Evolutionary conservation across 179 eudicot genomes (phyloP).

Genomic region (Heliamphora ciliata): DNA sequence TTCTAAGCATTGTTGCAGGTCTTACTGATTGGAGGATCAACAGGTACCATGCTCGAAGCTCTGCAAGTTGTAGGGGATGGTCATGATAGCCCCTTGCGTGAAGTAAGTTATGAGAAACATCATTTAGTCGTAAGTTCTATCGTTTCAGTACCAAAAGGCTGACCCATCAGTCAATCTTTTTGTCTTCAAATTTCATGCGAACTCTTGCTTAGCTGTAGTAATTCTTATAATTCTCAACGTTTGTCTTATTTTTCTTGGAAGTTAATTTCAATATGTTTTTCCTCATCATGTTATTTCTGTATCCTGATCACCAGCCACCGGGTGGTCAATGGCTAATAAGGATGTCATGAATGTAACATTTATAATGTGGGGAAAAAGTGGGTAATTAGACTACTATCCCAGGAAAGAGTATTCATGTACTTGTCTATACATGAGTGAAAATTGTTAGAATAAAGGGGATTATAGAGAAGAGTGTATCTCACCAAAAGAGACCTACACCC

Average conservation of each 20-base stretch:
- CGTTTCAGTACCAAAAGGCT: not conserved
- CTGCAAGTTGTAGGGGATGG: constrained; percentile 81
- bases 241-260: not conserved
- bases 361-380: not conserved
- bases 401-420: too few species aligned
- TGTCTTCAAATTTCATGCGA: too few species aligned
- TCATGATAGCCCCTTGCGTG: constrained; percentile 47
- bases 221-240: not conserved
- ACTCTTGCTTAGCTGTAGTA: not conserved
- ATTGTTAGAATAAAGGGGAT: too few species aligned
- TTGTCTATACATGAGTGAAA: too few species aligned
- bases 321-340: not conserved
- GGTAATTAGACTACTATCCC: not conserved
- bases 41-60: constrained; percentile 97
- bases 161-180: not conserved
- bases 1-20: constrained; percentile 45
- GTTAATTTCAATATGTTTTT: not conserved
- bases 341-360: not conserved
- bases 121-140: not conserved
- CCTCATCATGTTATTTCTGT: too few species aligned
- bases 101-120: constrained; percentile 43
- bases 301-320: too few species aligned
- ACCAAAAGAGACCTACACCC: too few species aligned
- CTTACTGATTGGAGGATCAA: constrained; percentile 92
- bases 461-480: too few species aligned